phyloP scores from a whole-genome alignment of 2,329 filamentous ascomycete genomes.

The Pestalotiopsis sp. region DNA sequence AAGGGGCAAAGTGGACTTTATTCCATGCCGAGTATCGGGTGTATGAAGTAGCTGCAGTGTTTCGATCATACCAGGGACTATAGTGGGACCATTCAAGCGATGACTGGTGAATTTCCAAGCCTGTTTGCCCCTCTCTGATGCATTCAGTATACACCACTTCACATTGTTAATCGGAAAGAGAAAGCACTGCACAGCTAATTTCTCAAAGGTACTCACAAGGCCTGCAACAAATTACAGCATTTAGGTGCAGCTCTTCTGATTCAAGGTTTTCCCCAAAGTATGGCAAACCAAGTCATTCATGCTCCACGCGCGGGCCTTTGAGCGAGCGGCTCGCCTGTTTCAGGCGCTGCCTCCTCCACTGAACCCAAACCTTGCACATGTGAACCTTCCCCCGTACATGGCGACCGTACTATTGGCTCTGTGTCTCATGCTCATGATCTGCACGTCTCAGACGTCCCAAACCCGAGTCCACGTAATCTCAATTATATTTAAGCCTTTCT shows the following conservation, averaged over 20 bases:
- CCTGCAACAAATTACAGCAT: too few species aligned
- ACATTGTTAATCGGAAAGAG: too few species aligned
- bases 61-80: background rate
- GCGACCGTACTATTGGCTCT: background rate
- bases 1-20: too few species aligned
- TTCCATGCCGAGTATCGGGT: background rate
- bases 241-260: too few species aligned
- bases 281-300: background rate
- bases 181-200: too few species aligned
- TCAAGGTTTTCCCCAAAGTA: too few species aligned
- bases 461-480: conserved; percentile 9
- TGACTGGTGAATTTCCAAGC: too few species aligned
- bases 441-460: conserved; percentile 7
- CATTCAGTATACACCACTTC: too few species aligned
- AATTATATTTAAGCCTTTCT: background rate
- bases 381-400: background rate
- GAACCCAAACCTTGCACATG: background rate
- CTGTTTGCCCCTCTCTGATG: too few species aligned
- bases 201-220: too few species aligned
- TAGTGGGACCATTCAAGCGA: background rate
- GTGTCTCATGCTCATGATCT: background rate
- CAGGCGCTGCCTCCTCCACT: background rate
- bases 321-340: background rate
- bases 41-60: background rate
- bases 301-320: background rate